Evolutionary conservation across 2,329 filamentous ascomycete species (phyloP).

Genomic region (Penicillium sp.): DNA sequence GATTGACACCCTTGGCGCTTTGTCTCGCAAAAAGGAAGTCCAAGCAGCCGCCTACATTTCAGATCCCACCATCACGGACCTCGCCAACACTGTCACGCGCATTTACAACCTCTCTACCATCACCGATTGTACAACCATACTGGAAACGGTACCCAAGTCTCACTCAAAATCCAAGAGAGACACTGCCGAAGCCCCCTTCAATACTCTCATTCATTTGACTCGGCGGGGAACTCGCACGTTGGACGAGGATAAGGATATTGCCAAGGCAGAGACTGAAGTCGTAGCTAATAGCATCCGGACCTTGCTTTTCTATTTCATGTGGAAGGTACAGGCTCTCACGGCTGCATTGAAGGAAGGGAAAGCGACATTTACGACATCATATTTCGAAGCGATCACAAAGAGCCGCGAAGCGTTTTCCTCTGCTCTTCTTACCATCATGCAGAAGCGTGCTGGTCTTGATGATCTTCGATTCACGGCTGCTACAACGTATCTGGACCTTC

Average conservation of each 20-base stretch:
- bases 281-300: conserved; percentile 75
- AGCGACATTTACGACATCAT: conserved; percentile 62
- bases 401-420: conserved; percentile 57
- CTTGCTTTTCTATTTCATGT: conserved; percentile 90
- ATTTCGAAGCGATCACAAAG: conserved; percentile 70
- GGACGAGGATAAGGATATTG: conserved; percentile 69
- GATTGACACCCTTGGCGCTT: conserved; percentile 70
- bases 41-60: conserved; percentile 70
- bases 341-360: conserved; percentile 58
- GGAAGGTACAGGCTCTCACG: conserved; percentile 72
- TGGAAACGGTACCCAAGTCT: conserved; percentile 62
- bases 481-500: conserved; percentile 77
- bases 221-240: conserved; percentile 69
- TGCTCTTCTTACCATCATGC: conserved; percentile 55
- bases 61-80: conserved; percentile 65
- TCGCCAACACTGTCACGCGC: conserved; percentile 75
- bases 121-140: conserved; percentile 72
- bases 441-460: conserved; percentile 63
- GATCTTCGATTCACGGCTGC: conserved; percentile 76
- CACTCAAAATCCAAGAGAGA: conserved; percentile 45
- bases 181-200: conserved; percentile 54
- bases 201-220: conserved; percentile 72
- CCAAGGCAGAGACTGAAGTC: conserved; percentile 78
- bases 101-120: conserved; percentile 80
- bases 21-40: conserved; percentile 73